Percentiles rank a stretch among this genome's conserved stretches.
Evolutionary conservation across 164 flowering plant genomes (phyloP).

Genomic region (Paratinospora sagittata): DNA sequence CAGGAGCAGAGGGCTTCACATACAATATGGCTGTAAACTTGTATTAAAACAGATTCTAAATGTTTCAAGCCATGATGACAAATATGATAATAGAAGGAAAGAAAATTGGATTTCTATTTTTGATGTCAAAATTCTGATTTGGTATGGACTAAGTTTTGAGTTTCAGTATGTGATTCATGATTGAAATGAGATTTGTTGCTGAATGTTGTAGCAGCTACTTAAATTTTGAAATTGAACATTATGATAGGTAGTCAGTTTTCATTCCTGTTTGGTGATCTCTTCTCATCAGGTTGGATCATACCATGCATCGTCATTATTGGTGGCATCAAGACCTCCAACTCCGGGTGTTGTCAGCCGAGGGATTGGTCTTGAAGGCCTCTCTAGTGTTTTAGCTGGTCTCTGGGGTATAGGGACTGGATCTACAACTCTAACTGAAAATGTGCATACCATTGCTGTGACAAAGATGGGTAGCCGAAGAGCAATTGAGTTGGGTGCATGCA

Average conservation of each 20-base stretch:
- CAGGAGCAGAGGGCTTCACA: too few species aligned
- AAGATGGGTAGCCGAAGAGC: constrained; percentile 99
- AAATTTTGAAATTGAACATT: not conserved
- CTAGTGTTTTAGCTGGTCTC: constrained; percentile 83
- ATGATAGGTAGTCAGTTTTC: not conserved
- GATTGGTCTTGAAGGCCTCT: constrained; percentile 91
- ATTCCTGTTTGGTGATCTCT: not conserved
- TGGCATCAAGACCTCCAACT: constrained; percentile 96
- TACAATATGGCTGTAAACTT: too few species aligned
- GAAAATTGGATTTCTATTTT: not conserved
- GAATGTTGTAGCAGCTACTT: not conserved
- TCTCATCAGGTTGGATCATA: constrained; percentile 81
- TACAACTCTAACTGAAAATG: constrained; percentile 90
- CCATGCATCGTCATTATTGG: constrained; percentile 94
- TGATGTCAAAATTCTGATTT: not conserved
- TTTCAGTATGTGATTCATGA: not conserved
- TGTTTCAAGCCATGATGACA: not conserved
- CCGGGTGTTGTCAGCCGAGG: constrained; percentile 91
- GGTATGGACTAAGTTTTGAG: not conserved
- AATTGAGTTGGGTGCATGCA: constrained; percentile 80
- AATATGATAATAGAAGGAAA: not conserved
- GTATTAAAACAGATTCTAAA: not conserved
- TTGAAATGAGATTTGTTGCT: not conserved
- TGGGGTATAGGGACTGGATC: constrained; percentile 99
- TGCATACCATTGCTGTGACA: constrained; percentile 96